phyloP scores from a whole-genome alignment of 208 protist genomes.

The Wallacemonas sp. region DNA sequence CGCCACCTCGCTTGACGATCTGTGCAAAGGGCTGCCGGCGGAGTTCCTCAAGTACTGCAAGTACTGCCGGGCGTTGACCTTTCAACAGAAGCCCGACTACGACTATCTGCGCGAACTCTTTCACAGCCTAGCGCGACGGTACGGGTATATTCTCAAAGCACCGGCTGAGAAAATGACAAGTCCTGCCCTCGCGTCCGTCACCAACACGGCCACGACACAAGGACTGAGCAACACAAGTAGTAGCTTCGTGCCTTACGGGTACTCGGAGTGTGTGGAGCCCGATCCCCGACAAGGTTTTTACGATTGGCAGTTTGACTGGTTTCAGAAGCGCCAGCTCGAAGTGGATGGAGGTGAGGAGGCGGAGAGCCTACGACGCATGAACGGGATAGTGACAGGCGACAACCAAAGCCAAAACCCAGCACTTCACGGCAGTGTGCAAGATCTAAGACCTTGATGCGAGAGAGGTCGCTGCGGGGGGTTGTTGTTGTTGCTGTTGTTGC shows the following conservation, averaged over 20 bases:
- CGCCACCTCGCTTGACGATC: constrained; percentile 52
- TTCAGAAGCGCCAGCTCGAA: constrained; percentile 69
- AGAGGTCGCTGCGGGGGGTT: no score
- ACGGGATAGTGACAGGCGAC: background rate
- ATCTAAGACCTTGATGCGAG: background rate
- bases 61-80: constrained; percentile 77
- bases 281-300: constrained; percentile 42
- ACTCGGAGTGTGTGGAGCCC: constrained; percentile 20
- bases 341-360: constrained; percentile 24
- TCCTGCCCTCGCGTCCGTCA: background rate
- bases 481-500: no score
- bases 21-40: constrained; percentile 64
- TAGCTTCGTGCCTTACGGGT: background rate
- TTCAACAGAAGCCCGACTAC: constrained; percentile 83
- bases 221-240: constrained; percentile 5
- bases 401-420: constrained; percentile 3
- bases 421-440: constrained; percentile 14
- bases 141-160: constrained; percentile 19
- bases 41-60: constrained; percentile 73
- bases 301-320: constrained; percentile 89
- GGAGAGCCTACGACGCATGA: background rate
- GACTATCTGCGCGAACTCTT: constrained; percentile 76
- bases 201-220: constrained; percentile 5
- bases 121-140: constrained; percentile 32
- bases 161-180: background rate